Base-by-base conservation (phyloP, 1,139 yeast genomes). In the Yamadazyma diospyri region DNA sequence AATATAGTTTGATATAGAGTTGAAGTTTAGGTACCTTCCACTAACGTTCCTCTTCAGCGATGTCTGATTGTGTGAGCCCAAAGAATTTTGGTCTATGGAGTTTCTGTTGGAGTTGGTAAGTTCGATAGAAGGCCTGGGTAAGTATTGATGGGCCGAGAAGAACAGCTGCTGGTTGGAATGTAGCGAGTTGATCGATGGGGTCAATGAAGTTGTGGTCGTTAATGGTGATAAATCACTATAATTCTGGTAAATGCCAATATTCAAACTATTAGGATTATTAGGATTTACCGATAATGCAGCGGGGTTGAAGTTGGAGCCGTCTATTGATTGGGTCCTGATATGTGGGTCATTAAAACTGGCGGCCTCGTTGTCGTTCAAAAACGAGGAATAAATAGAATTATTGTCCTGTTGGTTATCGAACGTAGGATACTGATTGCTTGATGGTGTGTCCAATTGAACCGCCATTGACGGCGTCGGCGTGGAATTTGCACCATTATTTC, bases 81-180 rank as follows among this genome's bases (percentile, higher is more conserved):
- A 45, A 3, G 64, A 57, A 12, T 49, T 53, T 16, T 64, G 49
- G 42, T 68, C 74, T 17, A 64, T 43, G 1, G 70, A 63, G 5
- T 57, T 58, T 6, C 72, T 47, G 33, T 58, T 59, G 2, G 62
- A 47, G 12, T 59, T 61, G 2, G 61, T 55, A 31, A 64, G 64
- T 25, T 68, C 74, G 17, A 67, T 43, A 5, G 72, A 63, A 30
- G 58, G 64, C 25, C 69, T 47, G 4, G 64, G 53, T 27, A 67
- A 45, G 43, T 58, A 63, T 41, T 68, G 74, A 25, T 66, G 68
- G 1, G 75, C 74, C 1, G 71, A 64, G 39, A 68, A 66, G 41
- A 66, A 69, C 5, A 72, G 65, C 5, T 69, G 72, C 37, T 68
- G 74, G 2, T 66, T 55, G 16, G 71, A 66, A 40, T 68, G 72